Evolutionary conservation across 257 asterid species (phyloP), one percentile per base, ranked within the genome.

Genomic region (Ligustrum vulgare): DNA sequence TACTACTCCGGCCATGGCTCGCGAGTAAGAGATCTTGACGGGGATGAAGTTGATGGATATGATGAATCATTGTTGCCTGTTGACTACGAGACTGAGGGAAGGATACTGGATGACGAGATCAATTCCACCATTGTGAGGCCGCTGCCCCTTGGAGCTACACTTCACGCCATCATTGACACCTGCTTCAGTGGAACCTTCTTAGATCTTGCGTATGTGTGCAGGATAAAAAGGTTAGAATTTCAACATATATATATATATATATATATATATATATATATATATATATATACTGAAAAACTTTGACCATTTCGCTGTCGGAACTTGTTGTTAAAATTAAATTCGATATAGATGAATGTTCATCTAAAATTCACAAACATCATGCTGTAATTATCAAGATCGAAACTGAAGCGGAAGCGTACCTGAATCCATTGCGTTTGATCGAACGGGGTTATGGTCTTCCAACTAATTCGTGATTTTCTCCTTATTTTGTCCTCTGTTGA

Each of bases 1-100:
- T 85, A 87, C 83, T 93, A 93, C 84, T 87, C 96, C 0, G 98
- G 98, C 33, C 98, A 90, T 32, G 97, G 89, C 8, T 84, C 97
- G 6, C 89, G 64, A 45, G 89, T 91, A 75, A 75, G 71, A 23
- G 97, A 93, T 77, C 77, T 54, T 1, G 84, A 84, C 18, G 93
- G 97, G 20, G 98, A 93, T 64, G 98, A 93, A 84, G 20, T 83
- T 18, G 98, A 93, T 45, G 98, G 96, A 70, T 72, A 80, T 6
- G 98, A 93, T 36, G 97, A 91, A 81, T 80, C 91, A 71, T 64
- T 93, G 51, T 66, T 93, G 72, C 98, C 98, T 0, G 83, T 91
- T 45, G 98, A 93, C 81, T 93, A 74, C 36, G 84, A 91, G 69
- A 86, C 86, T 0, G 93, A 90, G 79, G 97, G 98, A 72, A 84